phyloP scores from a whole-genome alignment of 495 filamentous ascomycete species.

The Xeromyces bisporus region DNA sequence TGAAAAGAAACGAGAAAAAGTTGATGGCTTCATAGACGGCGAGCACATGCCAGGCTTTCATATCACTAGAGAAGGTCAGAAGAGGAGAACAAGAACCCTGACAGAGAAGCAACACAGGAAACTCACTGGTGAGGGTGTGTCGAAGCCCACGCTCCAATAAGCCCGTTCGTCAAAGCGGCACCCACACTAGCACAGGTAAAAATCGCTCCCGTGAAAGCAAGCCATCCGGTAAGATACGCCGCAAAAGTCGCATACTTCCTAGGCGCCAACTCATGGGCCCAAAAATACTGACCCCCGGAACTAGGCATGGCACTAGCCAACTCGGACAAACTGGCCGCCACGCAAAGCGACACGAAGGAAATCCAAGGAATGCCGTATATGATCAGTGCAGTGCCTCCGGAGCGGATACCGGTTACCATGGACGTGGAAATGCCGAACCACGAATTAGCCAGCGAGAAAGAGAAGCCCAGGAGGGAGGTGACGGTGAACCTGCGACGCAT shows the following conservation, averaged over 20 bases:
- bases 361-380: conserved; percentile 41
- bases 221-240: conserved; percentile 36
- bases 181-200: conserved; percentile 36
- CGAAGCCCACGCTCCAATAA: conserved; percentile 38
- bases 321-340: conserved; percentile 37
- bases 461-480: conserved; percentile 35
- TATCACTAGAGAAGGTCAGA: conserved; percentile 8
- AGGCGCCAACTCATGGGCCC: conserved; percentile 40
- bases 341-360: conserved; percentile 34
- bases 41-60: conserved; percentile 35
- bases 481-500: conserved; percentile 36
- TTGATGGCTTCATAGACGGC: conserved; percentile 32
- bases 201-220: conserved; percentile 35
- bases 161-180: conserved; percentile 26
- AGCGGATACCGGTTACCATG: conserved; percentile 39
- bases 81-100: neutral
- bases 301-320: conserved; percentile 37
- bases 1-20: conserved; percentile 36
- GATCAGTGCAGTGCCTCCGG: conserved; percentile 36
- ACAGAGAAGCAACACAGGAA: neutral
- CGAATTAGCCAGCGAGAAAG: conserved; percentile 41
- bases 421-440: conserved; percentile 45
- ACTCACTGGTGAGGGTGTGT: conserved; percentile 35
- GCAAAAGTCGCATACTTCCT: conserved; percentile 28
- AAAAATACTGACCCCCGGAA: conserved; percentile 43